Evolutionary conservation across 1,284 basidiomycete species (phyloP).

Genomic region (Malassezia vespertilionis): DNA sequence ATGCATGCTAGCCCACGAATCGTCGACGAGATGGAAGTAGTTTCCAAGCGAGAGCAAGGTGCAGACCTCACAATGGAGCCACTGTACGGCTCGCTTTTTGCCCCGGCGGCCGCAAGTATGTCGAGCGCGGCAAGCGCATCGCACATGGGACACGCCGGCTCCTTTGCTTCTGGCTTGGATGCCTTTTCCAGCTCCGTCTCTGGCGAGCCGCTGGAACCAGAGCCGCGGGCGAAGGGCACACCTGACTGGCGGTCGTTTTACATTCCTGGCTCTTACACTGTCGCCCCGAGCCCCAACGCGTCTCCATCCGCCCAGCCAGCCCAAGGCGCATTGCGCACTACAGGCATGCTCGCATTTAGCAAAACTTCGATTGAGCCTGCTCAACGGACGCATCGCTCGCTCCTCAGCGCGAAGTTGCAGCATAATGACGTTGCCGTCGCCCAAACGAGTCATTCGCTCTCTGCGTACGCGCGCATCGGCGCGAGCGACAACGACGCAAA

Average conservation of each 20-base stretch:
- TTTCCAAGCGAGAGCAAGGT: too few relatives aligned
- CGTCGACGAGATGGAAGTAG: too few relatives aligned
- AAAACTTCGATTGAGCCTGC: background rate
- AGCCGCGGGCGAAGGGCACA: too few relatives aligned
- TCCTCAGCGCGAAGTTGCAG: background rate
- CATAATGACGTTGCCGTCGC: background rate
- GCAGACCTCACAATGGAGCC: too few relatives aligned
- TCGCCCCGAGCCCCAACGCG: background rate
- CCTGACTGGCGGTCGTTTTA: background rate
- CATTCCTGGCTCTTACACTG: background rate
- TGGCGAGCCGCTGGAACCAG: too few relatives aligned
- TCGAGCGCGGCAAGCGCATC: too few relatives aligned
- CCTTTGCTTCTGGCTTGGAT: too few relatives aligned
- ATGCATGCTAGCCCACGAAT: too few relatives aligned
- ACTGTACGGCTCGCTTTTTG: too few relatives aligned
- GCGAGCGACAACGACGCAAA: constrained; percentile 35
- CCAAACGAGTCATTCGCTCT: background rate
- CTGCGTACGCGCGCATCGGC: background rate
- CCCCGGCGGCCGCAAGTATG: too few relatives aligned
- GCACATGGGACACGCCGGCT: too few relatives aligned
- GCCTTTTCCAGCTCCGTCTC: too few relatives aligned
- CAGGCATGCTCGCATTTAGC: background rate
- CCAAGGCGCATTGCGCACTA: background rate
- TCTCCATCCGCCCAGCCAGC: background rate
- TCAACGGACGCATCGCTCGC: background rate